phyloP scores from a whole-genome alignment of 352 stramenopile species.

The Phytopythium mirpurense region DNA sequence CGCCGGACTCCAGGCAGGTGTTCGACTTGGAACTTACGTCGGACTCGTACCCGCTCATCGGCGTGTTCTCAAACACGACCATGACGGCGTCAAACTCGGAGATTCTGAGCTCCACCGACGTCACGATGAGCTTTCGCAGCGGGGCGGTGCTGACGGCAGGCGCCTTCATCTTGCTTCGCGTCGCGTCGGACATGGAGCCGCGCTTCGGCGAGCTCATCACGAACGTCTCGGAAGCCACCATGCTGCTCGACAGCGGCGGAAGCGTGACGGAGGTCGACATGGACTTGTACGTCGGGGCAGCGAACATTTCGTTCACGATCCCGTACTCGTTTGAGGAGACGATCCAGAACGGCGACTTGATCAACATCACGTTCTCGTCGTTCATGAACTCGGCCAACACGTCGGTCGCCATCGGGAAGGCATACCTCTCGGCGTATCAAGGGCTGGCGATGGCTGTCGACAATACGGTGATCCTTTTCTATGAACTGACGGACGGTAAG shows the following conservation, averaged over 20 bases:
- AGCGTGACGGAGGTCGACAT: constrained; percentile 25
- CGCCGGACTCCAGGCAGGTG: constrained; percentile 27
- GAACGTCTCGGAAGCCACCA: constrained; percentile 35
- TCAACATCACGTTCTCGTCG: constrained; percentile 57
- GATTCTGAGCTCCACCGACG: constrained; percentile 44
- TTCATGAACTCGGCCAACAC: constrained; percentile 64
- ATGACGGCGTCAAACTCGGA: constrained; percentile 41
- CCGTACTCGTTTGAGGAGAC: constrained; percentile 41
- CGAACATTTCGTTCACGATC: constrained; percentile 76
- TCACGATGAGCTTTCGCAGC: constrained; percentile 56
- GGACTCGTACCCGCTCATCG: constrained; percentile 47
- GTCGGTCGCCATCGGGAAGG: constrained; percentile 52
- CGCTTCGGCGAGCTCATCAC: constrained; percentile 55
- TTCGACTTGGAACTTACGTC: constrained; percentile 57
- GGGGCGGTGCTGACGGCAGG: constrained; percentile 52
- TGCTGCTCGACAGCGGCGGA: constrained; percentile 21
- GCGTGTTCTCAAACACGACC: constrained; percentile 39
- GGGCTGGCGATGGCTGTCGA: constrained; percentile 48
- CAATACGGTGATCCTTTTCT: constrained; percentile 50
- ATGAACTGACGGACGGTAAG: constrained; percentile 25
- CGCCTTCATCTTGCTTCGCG: constrained; percentile 63
- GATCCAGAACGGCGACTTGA: constrained; percentile 71
- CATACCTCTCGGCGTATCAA: constrained; percentile 71
- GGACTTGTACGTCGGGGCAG: constrained; percentile 38
- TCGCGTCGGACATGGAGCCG: constrained; percentile 46